Conservation (phyloP, 2,329 filamentous ascomycete genomes). For the Epichloe glyceriae region DNA sequence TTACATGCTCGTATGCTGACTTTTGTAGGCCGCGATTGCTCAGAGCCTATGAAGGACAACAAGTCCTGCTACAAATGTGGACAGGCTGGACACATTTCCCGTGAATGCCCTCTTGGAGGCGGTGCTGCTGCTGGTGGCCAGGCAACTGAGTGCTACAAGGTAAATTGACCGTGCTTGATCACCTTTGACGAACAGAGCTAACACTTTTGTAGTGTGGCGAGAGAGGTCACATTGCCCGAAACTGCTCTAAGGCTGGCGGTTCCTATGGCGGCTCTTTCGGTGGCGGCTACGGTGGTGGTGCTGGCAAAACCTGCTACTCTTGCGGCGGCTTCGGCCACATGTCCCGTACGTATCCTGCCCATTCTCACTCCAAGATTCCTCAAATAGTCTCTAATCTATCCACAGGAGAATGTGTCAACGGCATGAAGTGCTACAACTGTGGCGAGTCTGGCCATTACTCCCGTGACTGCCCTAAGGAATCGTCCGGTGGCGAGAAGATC, state of each 20-base stretch:
- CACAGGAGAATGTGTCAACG: conserved; percentile 81
- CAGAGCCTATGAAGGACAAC: conserved; percentile 75
- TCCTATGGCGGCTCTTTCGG: conserved; percentile 23
- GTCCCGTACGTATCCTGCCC: conserved; percentile 49
- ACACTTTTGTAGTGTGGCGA: conserved; percentile 57
- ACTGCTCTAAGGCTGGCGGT: conserved; percentile 58
- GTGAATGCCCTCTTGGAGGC: conserved; percentile 57
- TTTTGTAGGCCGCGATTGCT: conserved; percentile 71
- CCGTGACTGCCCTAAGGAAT: conserved; percentile 91
- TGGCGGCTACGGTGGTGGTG: conserved; percentile 33
- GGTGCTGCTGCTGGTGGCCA: conserved; percentile 33
- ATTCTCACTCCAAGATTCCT: too few relatives aligned
- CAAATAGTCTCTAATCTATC: conserved; percentile 10
- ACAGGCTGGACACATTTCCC: conserved; percentile 78
- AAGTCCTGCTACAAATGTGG: conserved; percentile 70
- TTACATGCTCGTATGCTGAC: neutral
- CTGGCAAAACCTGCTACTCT: conserved; percentile 88
- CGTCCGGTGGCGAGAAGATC: conserved; percentile 75
- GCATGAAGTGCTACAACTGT: conserved; percentile 99
- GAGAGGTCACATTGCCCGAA: conserved; percentile 89
- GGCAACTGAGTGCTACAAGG: conserved; percentile 81
- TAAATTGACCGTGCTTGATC: conserved; percentile 9
- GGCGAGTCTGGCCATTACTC: conserved; percentile 88
- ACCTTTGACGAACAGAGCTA: neutral
- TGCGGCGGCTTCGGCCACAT: conserved; percentile 96